Conservation (phyloP, 768 basidiomycete species). For the Podaxis pistillaris region DNA sequence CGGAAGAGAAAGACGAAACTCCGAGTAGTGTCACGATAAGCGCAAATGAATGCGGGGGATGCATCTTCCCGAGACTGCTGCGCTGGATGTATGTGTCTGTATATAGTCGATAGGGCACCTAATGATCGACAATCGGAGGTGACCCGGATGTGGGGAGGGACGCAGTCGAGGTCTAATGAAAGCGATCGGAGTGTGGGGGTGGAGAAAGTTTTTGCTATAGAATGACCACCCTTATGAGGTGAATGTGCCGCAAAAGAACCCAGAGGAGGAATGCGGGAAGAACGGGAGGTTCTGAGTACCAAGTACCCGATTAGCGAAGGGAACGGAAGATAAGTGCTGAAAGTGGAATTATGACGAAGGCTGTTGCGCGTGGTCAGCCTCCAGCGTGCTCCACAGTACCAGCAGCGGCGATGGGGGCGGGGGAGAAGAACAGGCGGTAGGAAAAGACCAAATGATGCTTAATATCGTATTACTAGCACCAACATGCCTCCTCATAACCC, state of each 20-base stretch:
- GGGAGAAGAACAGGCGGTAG: not conserved
- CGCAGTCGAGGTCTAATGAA: not conserved
- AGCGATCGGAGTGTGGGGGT: not conserved
- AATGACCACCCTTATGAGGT: no score
- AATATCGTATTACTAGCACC: not conserved
- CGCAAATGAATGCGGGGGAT: not conserved
- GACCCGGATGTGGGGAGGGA: not conserved
- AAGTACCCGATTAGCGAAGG: not conserved
- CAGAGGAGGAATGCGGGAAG: no score
- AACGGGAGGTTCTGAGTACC: not conserved
- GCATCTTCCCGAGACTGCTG: not conserved
- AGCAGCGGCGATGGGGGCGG: not conserved
- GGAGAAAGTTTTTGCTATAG: not conserved
- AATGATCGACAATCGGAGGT: not conserved
- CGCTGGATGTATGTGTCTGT: not conserved
- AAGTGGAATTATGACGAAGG: not conserved
- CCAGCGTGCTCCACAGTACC: not conserved
- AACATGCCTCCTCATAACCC: not conserved
- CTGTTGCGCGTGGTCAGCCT: not conserved
- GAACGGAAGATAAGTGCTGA: not conserved
- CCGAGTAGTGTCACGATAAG: not conserved
- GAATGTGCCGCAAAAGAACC: no score
- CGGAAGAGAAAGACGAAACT: not conserved
- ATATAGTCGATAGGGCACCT: not conserved
- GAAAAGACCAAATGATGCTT: not conserved